phyloP scores from a whole-genome alignment of 768 basidiomycete genomes.

The Daedaleopsis sinensis region DNA sequence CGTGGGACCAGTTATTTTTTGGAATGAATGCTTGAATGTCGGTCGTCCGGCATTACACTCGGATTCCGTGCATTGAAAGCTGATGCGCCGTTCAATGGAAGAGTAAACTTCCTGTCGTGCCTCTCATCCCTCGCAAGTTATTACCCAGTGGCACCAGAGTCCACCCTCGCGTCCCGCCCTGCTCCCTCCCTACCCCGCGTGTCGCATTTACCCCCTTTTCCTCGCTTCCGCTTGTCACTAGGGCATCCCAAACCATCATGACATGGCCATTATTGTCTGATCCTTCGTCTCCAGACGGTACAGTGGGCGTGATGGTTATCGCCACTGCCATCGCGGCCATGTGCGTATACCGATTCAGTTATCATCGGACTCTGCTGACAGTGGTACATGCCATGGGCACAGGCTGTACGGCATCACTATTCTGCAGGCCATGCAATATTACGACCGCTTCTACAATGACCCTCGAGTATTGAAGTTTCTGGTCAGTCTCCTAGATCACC shows the following conservation, averaged over 20 bases:
- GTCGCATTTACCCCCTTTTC: not conserved
- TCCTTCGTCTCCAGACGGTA: slow-evolving; percentile 10
- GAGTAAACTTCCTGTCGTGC: not conserved
- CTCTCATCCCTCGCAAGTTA: not conserved
- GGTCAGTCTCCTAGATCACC: not conserved
- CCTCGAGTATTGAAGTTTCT: slow-evolving; percentile 9
- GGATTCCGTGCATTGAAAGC: not conserved
- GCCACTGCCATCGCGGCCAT: slow-evolving; percentile 9
- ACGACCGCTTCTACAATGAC: slow-evolving; percentile 13
- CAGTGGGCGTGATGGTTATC: slow-evolving; percentile 13
- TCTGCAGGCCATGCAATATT: slow-evolving; percentile 18
- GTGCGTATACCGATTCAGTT: not conserved
- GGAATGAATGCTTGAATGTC: not conserved
- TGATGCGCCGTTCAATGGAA: not conserved
- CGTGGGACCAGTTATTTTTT: not conserved
- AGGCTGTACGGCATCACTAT: slow-evolving; percentile 22
- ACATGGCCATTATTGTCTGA: slow-evolving; percentile 15
- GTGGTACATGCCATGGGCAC: not conserved
- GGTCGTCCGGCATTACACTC: not conserved
- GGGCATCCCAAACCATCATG: not conserved
- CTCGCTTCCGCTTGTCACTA: not conserved
- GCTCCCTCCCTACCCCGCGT: not conserved
- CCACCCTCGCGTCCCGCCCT: not conserved
- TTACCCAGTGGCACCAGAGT: not conserved
- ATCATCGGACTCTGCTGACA: not conserved